Evolutionary conservation across 306 rosid genomes (phyloP).

Genomic region (Quercus bicolor): DNA sequence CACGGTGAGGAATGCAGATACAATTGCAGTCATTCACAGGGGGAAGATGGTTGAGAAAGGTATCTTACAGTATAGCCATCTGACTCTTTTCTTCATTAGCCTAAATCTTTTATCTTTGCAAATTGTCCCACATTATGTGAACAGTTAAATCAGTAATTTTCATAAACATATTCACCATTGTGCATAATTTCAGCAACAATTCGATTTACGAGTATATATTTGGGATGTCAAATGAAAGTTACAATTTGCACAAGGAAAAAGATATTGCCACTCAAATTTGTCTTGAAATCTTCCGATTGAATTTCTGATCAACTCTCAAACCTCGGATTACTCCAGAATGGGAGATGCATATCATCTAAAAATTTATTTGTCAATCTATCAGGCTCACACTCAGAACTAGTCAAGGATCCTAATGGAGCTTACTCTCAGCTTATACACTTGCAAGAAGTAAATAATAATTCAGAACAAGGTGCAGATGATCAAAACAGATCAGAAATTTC

Average conservation of each 20-base stretch:
- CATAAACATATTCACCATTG: not conserved
- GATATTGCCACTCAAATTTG: not conserved
- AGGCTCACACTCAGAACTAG: constrained; percentile 62
- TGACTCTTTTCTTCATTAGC: not conserved
- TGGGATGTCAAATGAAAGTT: not conserved
- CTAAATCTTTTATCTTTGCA: not conserved
- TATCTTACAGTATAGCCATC: constrained; percentile 11
- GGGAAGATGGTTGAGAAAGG: constrained; percentile 96
- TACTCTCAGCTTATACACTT: constrained; percentile 57
- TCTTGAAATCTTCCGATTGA: not conserved
- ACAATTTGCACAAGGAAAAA: not conserved
- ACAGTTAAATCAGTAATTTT: not conserved
- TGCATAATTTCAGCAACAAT: not conserved
- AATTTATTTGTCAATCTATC: constrained; percentile 14
- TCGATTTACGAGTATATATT: not conserved
- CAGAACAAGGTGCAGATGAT: constrained; percentile 9
- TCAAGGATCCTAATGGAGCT: constrained; percentile 56
- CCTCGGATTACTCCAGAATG: not conserved
- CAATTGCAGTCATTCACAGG: constrained; percentile 85
- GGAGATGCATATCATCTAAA: not conserved
- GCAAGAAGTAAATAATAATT: constrained; percentile 37
- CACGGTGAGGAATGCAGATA: constrained; percentile 78
- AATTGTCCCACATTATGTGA: not conserved
- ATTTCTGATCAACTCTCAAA: not conserved
- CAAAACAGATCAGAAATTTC: not conserved